Percentiles rank a stretch among this genome's conserved stretches.
phyloP scores from a whole-genome alignment of 2,329 filamentous ascomycete genomes.

The Bipolaris sorokiniana region DNA sequence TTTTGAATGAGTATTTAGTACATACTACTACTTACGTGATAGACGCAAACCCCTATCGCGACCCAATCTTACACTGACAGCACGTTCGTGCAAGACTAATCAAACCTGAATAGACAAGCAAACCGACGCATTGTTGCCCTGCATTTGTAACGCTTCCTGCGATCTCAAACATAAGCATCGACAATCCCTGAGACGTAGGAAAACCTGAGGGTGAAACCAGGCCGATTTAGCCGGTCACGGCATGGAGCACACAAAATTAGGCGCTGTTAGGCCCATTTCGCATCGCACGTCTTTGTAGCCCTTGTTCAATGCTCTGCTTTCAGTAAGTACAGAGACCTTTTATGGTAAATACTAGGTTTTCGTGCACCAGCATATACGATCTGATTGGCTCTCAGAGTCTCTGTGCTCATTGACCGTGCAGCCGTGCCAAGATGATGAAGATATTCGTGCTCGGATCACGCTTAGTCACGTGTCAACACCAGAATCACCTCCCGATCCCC shows the following conservation, averaged over 20 bases:
- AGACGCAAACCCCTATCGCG: background rate
- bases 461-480: too few relatives aligned
- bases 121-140: slow-evolving; percentile 2
- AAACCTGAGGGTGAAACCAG: slow-evolving; percentile 15
- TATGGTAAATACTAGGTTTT: too few relatives aligned
- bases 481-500: too few relatives aligned
- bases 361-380: too few relatives aligned
- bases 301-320: too few relatives aligned
- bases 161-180: slow-evolving; percentile 16
- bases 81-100: background rate
- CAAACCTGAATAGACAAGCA: slow-evolving; percentile 1
- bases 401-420: too few relatives aligned
- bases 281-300: background rate
- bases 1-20: background rate
- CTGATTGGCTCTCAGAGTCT: too few relatives aligned
- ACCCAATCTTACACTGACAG: background rate
- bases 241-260: background rate
- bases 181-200: slow-evolving; percentile 14
- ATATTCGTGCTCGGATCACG: too few relatives aligned
- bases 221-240: slow-evolving; percentile 3
- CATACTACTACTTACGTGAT: background rate
- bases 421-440: too few relatives aligned
- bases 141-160: slow-evolving; percentile 6
- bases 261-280: slow-evolving; percentile 2
- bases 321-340: too few relatives aligned